Percentiles rank a stretch among this genome's conserved stretches.
Conservation (phyloP, 2,329 filamentous ascomycete species). For the Diplodia sapinea region DNA sequence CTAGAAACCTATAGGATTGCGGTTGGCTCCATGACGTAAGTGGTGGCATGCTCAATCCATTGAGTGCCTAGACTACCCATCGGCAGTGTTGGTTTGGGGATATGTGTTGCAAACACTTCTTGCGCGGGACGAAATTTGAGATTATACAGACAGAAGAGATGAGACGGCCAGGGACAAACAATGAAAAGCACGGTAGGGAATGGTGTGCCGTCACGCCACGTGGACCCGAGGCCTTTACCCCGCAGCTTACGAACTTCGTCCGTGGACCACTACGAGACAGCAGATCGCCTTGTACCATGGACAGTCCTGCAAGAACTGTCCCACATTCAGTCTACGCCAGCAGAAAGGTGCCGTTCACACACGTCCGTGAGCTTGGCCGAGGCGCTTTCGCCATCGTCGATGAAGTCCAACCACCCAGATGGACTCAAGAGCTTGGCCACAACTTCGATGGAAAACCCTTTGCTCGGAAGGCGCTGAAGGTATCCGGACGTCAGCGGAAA, state of each 20-base stretch:
- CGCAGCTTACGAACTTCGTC: neutral
- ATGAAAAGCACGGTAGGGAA: too few relatives aligned
- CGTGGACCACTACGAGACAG: neutral
- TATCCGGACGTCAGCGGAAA: neutral
- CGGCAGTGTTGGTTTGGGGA: too few relatives aligned
- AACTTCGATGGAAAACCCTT: neutral
- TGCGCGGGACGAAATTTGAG: too few relatives aligned
- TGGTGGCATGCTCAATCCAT: too few relatives aligned
- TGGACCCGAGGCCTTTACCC: neutral
- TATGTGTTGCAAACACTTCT: too few relatives aligned
- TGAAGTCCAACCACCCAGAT: neutral
- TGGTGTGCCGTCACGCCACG: too few relatives aligned
- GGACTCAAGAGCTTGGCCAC: neutral
- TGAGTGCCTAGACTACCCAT: too few relatives aligned
- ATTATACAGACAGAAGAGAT: too few relatives aligned
- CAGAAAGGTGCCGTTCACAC: neutral
- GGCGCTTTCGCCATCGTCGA: neutral
- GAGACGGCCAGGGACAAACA: too few relatives aligned
- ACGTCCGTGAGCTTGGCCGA: neutral
- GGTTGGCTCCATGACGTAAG: too few relatives aligned
- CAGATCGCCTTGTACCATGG: neutral
- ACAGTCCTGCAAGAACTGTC: neutral
- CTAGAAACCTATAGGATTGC: too few relatives aligned
- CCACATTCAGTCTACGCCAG: neutral
- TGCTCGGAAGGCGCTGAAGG: neutral